Conservation (phyloP, 1,284 basidiomycete genomes). For the Phellinidium pouzarii region DNA sequence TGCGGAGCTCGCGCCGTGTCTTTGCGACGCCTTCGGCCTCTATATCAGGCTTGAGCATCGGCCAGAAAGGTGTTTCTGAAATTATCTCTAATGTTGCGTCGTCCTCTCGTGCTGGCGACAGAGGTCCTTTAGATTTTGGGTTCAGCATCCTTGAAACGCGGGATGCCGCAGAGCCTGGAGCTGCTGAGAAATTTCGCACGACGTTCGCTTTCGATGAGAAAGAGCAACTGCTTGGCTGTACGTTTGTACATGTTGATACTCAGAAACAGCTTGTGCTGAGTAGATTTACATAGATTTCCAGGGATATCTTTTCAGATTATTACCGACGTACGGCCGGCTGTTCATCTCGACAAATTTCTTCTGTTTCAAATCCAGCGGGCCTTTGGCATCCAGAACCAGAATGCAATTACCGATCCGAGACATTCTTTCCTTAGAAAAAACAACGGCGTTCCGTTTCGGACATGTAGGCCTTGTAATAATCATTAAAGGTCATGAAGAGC, state of each 20-base stretch:
- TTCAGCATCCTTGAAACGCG: constrained; percentile 73
- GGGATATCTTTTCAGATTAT: constrained; percentile 78
- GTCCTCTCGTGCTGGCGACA: constrained; percentile 4
- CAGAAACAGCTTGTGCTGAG: neutral
- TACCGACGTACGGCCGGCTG: constrained; percentile 81
- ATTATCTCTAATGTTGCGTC: constrained; percentile 27
- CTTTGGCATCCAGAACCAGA: constrained; percentile 69
- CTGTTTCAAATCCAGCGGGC: constrained; percentile 82
- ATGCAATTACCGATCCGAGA: constrained; percentile 93
- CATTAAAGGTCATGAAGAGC: constrained; percentile 92
- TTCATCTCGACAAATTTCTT: constrained; percentile 86
- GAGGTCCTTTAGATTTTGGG: constrained; percentile 49
- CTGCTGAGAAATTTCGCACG: constrained; percentile 67
- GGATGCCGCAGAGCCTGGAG: constrained; percentile 53
- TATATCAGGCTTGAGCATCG: constrained; percentile 18
- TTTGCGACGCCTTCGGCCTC: constrained; percentile 21
- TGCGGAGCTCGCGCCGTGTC: constrained; percentile 50
- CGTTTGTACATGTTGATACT: constrained; percentile 28
- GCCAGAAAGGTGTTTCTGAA: constrained; percentile 38
- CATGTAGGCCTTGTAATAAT: constrained; percentile 86
- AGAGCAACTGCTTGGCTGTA: constrained; percentile 82
- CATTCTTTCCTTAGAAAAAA: constrained; percentile 76
- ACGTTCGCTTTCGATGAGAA: constrained; percentile 83
- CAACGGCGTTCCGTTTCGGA: constrained; percentile 83
- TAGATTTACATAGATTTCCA: constrained; percentile 59